A percentile compares a stretch with the other conserved stretches of the same genome.
These are phyloP conservation scores for Diaporthe sp. DNA, from an alignment of 2,329 filamentous ascomycete species.

Conservation along the genomic window DNA sequence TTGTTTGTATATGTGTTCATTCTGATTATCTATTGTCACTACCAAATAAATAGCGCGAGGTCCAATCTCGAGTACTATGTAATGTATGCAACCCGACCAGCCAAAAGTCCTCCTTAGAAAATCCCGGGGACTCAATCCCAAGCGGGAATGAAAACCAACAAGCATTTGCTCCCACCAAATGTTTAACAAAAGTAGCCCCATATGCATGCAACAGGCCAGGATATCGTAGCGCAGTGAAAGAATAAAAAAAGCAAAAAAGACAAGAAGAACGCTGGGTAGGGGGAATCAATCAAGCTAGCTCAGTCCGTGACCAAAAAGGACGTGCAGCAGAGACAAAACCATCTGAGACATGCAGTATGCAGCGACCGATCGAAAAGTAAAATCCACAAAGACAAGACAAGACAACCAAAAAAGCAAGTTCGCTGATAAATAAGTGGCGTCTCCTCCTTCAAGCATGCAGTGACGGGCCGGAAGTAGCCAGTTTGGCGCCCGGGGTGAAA, in stretches of 20 bases:
- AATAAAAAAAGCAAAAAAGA: background rate
- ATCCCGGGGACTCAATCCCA: background rate
- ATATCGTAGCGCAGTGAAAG: background rate
- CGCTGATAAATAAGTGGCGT: background rate
- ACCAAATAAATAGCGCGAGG: background rate
- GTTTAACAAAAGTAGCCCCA: background rate
- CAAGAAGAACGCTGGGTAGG: background rate
- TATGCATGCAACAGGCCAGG: background rate
- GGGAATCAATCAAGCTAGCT: slow-evolving; percentile 11
- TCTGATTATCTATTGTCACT: slow-evolving; percentile 20
- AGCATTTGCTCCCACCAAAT: background rate
- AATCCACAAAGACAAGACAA: no score
- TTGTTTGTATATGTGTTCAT: background rate
- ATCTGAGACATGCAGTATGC: slow-evolving; percentile 6
- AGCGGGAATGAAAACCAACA: background rate
- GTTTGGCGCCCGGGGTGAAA: background rate
- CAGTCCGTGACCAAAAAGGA: background rate
- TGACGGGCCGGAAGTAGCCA: background rate
- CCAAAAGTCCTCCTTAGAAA: background rate
- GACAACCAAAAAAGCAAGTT: background rate
- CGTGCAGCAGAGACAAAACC: background rate
- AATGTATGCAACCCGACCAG: background rate
- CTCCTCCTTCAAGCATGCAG: background rate
- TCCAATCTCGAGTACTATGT: background rate
- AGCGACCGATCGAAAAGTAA: background rate